A percentile compares a stretch with the other conserved stretches of the same genome.
phyloP scores from a whole-genome alignment of 192 early-diverging fungal species.

The Haplosporangium gracile region DNA sequence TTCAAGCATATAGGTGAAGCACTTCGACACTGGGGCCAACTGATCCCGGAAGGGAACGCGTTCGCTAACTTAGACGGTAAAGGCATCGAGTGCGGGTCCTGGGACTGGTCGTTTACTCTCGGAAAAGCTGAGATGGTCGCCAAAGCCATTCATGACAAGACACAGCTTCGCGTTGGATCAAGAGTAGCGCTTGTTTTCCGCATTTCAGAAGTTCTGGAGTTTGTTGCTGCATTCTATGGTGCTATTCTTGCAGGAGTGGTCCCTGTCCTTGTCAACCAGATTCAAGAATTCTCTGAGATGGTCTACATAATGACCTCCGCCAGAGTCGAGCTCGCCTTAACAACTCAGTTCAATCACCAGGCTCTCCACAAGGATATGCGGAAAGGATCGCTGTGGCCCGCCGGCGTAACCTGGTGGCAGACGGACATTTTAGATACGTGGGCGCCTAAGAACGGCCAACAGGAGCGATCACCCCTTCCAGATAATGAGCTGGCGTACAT shows the following conservation, averaged over 20 bases:
- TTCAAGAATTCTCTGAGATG: slow-evolving; percentile 82
- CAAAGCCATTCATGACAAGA: slow-evolving; percentile 71
- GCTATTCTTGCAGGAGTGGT: slow-evolving; percentile 81
- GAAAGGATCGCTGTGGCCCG: slow-evolving; percentile 69
- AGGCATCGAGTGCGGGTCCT: slow-evolving; percentile 71
- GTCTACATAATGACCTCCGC: slow-evolving; percentile 78
- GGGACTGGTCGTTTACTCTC: slow-evolving; percentile 78
- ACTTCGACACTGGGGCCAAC: slow-evolving; percentile 70
- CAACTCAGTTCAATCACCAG: slow-evolving; percentile 79
- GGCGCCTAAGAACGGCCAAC: slow-evolving; percentile 62
- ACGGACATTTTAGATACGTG: slow-evolving; percentile 78
- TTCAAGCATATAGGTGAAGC: slow-evolving; percentile 75
- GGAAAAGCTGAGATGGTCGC: slow-evolving; percentile 76
- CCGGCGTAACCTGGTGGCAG: slow-evolving; percentile 79
- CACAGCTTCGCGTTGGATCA: slow-evolving; percentile 68
- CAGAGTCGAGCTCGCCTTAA: slow-evolving; percentile 73
- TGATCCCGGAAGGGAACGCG: slow-evolving; percentile 64
- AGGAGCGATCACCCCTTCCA: slow-evolving; percentile 58
- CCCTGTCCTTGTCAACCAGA: slow-evolving; percentile 83
- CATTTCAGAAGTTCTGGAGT: slow-evolving; percentile 80
- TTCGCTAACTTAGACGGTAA: slow-evolving; percentile 77
- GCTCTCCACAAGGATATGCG: slow-evolving; percentile 76
- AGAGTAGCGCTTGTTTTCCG: slow-evolving; percentile 82
- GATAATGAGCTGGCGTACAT: slow-evolving; percentile 80
- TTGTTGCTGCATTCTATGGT: slow-evolving; percentile 80